Conservation (phyloP, 202 grass and related monocot genomes). For the Panicum hallii region DNA sequence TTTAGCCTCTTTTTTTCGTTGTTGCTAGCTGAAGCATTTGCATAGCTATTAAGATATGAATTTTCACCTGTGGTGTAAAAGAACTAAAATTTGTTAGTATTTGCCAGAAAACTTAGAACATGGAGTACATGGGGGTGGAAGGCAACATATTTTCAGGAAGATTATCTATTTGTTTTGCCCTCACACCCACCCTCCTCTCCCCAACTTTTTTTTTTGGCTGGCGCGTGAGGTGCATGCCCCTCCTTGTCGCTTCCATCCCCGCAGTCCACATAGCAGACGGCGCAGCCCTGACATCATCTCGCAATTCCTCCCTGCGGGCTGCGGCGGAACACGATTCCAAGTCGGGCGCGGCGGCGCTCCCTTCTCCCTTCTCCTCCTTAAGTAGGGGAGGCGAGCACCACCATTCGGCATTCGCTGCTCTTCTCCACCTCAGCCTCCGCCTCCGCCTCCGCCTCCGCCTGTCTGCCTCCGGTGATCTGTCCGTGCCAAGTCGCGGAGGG, state of each 20-base stretch:
- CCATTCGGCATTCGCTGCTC: not conserved
- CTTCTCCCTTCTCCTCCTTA: not conserved
- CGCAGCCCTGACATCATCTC: not conserved
- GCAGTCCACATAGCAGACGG: not conserved
- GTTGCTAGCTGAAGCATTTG: not conserved
- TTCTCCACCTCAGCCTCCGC: not conserved
- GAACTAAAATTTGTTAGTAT: not conserved
- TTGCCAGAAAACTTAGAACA: not conserved
- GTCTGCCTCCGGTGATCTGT: not conserved
- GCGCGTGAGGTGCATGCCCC: constrained; percentile 1
- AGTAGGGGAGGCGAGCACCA: not conserved
- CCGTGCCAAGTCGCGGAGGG: not conserved
- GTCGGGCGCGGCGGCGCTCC: not conserved
- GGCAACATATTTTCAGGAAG: no score
- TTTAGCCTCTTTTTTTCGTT: not conserved
- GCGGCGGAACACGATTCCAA: not conserved
- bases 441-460: not conserved
- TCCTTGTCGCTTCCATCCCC: not conserved
- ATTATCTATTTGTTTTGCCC: not conserved
- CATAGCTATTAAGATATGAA: not conserved
- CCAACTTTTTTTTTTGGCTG: not conserved
- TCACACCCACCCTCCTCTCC: not conserved
- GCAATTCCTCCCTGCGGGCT: constrained; percentile 8
- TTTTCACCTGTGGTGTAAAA: not conserved
- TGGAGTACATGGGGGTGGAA: no score